phyloP scores from a whole-genome alignment of 192 early-diverging fungal genomes.

The Geosiphon pyriformis region DNA sequence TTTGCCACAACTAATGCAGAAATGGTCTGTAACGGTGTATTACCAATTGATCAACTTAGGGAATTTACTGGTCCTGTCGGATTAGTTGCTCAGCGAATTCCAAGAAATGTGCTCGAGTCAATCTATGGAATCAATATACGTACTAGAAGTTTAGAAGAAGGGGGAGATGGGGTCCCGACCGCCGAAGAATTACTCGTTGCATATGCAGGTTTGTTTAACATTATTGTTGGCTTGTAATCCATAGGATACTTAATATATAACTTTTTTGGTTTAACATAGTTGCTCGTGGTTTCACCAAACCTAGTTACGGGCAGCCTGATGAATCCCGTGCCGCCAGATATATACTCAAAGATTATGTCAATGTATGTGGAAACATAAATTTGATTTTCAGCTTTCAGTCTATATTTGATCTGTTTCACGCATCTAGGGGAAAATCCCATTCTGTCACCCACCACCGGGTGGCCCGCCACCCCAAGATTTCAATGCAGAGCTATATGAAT shows the following conservation, averaged over 20 bases:
- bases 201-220: constrained; percentile 65
- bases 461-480: constrained; percentile 56
- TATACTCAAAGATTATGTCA: constrained; percentile 97
- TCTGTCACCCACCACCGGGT: constrained; percentile 81
- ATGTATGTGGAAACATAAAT: constrained; percentile 39
- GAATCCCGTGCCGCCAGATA: constrained; percentile 94
- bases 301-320: constrained; percentile 95
- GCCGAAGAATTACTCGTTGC: constrained; percentile 84
- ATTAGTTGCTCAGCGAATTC: constrained; percentile 78
- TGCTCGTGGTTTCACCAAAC: constrained; percentile 85
- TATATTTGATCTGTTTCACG: background rate
- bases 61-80: constrained; percentile 86
- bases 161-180: constrained; percentile 71
- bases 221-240: background rate
- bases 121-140: constrained; percentile 91
- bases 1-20: constrained; percentile 98
- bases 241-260: too few species aligned
- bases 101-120: constrained; percentile 79
- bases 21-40: constrained; percentile 97
- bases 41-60: constrained; percentile 97
- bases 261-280: constrained; percentile 39
- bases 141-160: constrained; percentile 68
- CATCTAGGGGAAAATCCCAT: constrained; percentile 82
- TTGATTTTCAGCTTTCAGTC: background rate
- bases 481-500: constrained; percentile 77